Evolutionary conservation across 2,329 filamentous ascomycete species (phyloP).

Genomic region (Alternaria triticimaculans): DNA sequence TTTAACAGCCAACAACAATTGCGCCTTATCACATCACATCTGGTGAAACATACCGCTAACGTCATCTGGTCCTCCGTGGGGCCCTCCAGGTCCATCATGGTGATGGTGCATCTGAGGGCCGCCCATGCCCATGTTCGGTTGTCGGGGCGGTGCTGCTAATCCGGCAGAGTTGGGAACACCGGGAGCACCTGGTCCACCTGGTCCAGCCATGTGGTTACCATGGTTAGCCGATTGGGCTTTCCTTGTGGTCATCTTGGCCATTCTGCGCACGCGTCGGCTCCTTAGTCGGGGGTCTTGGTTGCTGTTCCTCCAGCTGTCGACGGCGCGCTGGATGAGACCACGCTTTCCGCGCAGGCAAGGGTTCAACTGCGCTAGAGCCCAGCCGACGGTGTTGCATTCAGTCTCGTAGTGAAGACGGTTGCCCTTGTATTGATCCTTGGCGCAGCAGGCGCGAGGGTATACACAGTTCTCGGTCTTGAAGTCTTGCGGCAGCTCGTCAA

Average conservation of each 20-base stretch:
- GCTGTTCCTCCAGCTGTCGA: slow-evolving; percentile 99
- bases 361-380: slow-evolving; percentile 94
- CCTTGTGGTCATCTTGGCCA: slow-evolving; percentile 94
- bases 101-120: slow-evolving; percentile 72
- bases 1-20: slow-evolving; percentile 47
- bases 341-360: slow-evolving; percentile 89
- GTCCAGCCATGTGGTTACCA: slow-evolving; percentile 70
- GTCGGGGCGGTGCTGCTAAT: slow-evolving; percentile 66
- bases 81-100: slow-evolving; percentile 73
- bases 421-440: slow-evolving; percentile 94
- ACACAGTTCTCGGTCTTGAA: slow-evolving; percentile 99
- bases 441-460: slow-evolving; percentile 92
- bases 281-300: slow-evolving; percentile 93
- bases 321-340: slow-evolving; percentile 92
- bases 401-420: slow-evolving; percentile 97
- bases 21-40: slow-evolving; percentile 66
- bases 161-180: slow-evolving; percentile 69
- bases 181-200: slow-evolving; percentile 65
- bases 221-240: slow-evolving; percentile 70
- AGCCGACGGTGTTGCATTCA: slow-evolving; percentile 99
- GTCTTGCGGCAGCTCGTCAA: slow-evolving; percentile 80
- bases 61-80: slow-evolving; percentile 72
- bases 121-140: slow-evolving; percentile 73
- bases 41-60: slow-evolving; percentile 98
- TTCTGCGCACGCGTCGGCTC: slow-evolving; percentile 88